Evolutionary conservation across 768 basidiomycete species (phyloP).

Genomic region (Paxillus involutus): DNA sequence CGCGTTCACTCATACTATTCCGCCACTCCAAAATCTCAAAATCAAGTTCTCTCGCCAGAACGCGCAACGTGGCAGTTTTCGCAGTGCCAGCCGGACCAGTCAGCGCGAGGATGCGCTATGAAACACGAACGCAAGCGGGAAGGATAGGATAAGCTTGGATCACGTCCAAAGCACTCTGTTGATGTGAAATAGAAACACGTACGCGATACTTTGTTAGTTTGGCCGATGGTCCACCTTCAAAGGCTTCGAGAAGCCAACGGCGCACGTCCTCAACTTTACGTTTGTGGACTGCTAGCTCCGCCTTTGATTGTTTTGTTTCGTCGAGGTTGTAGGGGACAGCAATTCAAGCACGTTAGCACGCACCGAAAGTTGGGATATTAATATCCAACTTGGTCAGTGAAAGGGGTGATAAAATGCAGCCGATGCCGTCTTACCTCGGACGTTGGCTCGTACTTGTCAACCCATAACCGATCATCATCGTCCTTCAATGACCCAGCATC

Average conservation of each 20-base stretch:
- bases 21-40: slow-evolving; percentile 88
- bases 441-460: slow-evolving; percentile 62
- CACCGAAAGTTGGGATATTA: too few species aligned
- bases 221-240: slow-evolving; percentile 62
- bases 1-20: slow-evolving; percentile 59
- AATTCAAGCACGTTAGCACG: too few species aligned
- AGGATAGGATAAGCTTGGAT: not conserved
- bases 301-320: slow-evolving; percentile 36
- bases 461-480: slow-evolving; percentile 47
- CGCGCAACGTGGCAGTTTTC: slow-evolving; percentile 83
- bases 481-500: not conserved
- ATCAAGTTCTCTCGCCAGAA: slow-evolving; percentile 71
- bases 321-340: not conserved
- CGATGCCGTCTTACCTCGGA: slow-evolving; percentile 46
- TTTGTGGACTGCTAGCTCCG: slow-evolving; percentile 76
- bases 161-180: not conserved
- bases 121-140: not conserved
- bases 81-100: slow-evolving; percentile 89
- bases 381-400: not conserved
- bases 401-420: not conserved
- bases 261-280: slow-evolving; percentile 78
- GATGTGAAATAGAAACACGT: slow-evolving; percentile 22
- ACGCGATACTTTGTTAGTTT: slow-evolving; percentile 76
- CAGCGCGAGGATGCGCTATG: slow-evolving; percentile 77
- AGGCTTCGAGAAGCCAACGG: slow-evolving; percentile 71